Evolutionary conservation across 257 asterid species (phyloP), one percentile per base, ranked within the genome.

Genomic region (Ajuga chamaepitys): DNA sequence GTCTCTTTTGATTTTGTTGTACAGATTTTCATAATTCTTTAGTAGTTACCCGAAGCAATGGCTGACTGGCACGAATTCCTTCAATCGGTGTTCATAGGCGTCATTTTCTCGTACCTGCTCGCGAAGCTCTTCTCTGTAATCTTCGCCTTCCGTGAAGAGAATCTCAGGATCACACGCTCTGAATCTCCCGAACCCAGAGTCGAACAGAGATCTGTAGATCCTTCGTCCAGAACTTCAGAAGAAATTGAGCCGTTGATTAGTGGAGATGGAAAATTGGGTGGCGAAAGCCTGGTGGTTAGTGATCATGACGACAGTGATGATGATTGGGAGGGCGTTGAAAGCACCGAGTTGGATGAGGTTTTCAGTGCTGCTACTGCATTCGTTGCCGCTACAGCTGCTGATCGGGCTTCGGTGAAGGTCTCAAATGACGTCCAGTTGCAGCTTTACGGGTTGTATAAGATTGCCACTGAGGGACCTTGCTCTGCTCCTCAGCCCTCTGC

Each of bases 251-350:
- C 88, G 76, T 74, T 90, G 71, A 72, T 84, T 58, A 11, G 57
- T 4, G 81, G 53, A 7, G 71, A 68, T 58, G 69, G 30, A 34
- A 50, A 51, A 46, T 71, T 67, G 25, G 78, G 53, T 6, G 45
- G 10, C 10, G 84, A 55, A 25, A 76, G 64, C 30, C 73, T 38
- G 14, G 80, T 22, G 40, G 60, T 9, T 22, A 62, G 79, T 40
- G 77, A 72, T 42, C 75, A 76, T 51, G 81, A 77, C 57, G 81
- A 90, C 4, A 83, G 86, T 58, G 95, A 86, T 45, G 95, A 88
- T 78, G 99, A 90, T 79, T 90, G 99, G 99, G 99, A 90, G 77
- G 99, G 98, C 26, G 98, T 94, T 10, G 99, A 90, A 88, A 90
- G 89, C 70, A 94, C 98, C 18, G 97, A 94, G 68, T 71, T 94